Percentiles rank a stretch among this genome's conserved stretches.
These are phyloP conservation scores for Yamadazyma oceani DNA, from an alignment of 1,139 yeast genomes.

Conservation along the genomic window DNA sequence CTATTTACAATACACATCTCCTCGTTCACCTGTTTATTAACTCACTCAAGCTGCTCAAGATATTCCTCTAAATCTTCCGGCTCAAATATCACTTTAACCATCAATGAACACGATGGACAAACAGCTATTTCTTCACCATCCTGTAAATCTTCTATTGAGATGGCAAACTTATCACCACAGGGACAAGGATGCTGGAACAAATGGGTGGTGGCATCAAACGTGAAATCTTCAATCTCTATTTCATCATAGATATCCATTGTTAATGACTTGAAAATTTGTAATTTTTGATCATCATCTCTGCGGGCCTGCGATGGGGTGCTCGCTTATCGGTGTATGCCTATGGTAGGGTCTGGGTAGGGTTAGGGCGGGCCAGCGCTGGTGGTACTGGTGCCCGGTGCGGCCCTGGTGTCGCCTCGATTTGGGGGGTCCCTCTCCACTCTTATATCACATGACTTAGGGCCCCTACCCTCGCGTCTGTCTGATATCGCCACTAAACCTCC, in stretches of 20 bases:
- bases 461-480: no score
- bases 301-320: no score
- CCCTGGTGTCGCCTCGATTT: no score
- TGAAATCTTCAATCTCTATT: slow-evolving; percentile 95
- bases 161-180: slow-evolving; percentile 93
- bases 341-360: no score
- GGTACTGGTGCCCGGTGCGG: no score
- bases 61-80: slow-evolving; percentile 44
- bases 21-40: no score
- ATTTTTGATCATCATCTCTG: neutral
- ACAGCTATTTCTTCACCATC: slow-evolving; percentile 96
- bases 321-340: no score
- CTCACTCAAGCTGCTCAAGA: slow-evolving; percentile 18
- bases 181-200: slow-evolving; percentile 96
- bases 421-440: no score
- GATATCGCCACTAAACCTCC: no score
- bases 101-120: slow-evolving; percentile 93
- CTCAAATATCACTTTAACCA: slow-evolving; percentile 90
- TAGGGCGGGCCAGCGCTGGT: no score
- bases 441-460: no score
- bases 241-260: slow-evolving; percentile 77
- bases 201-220: slow-evolving; percentile 77
- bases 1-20: no score
- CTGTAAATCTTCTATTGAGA: slow-evolving; percentile 75
- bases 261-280: neutral